Evolutionary conservation across 2,329 filamentous ascomycete genomes (phyloP).

Genomic region (Delphinella strobiligena): DNA sequence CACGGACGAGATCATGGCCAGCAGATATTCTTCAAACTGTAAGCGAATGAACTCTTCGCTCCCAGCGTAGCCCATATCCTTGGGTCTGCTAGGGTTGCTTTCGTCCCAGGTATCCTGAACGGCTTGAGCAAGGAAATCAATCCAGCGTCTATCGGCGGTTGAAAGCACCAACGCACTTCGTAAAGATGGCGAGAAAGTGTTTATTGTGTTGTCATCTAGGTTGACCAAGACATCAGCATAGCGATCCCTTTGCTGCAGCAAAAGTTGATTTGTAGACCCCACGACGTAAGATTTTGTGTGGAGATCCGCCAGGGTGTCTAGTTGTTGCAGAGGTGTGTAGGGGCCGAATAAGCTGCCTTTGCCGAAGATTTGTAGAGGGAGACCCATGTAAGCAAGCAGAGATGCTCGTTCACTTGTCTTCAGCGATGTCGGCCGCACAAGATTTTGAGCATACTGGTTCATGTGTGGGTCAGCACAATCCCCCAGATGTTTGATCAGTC

Average conservation of each 20-base stretch:
- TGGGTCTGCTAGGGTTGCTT: constrained; percentile 75
- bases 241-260: constrained; percentile 86
- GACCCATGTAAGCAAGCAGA: constrained; percentile 82
- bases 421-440: constrained; percentile 69
- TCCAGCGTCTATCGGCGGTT: constrained; percentile 84
- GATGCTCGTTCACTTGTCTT: constrained; percentile 87
- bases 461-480: constrained; percentile 93
- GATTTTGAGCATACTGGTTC: constrained; percentile 64
- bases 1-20: constrained; percentile 74
- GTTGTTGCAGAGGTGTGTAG: constrained; percentile 90
- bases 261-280: constrained; percentile 87
- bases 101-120: constrained; percentile 98
- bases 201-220: constrained; percentile 78
- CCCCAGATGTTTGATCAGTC: constrained; percentile 79
- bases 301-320: constrained; percentile 85
- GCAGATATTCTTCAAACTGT: constrained; percentile 92
- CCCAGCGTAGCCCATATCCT: constrained; percentile 85
- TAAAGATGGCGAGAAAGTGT: constrained; percentile 69
- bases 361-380: constrained; percentile 89
- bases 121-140: constrained; percentile 85
- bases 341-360: constrained; percentile 93
- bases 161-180: constrained; percentile 66
- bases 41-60: constrained; percentile 96
- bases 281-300: constrained; percentile 96
- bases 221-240: constrained; percentile 97